Evolutionary conservation across 495 filamentous ascomycete genomes (phyloP), one percentile per base, ranked within the genome.

Genomic region (Rusavskia elegans): DNA sequence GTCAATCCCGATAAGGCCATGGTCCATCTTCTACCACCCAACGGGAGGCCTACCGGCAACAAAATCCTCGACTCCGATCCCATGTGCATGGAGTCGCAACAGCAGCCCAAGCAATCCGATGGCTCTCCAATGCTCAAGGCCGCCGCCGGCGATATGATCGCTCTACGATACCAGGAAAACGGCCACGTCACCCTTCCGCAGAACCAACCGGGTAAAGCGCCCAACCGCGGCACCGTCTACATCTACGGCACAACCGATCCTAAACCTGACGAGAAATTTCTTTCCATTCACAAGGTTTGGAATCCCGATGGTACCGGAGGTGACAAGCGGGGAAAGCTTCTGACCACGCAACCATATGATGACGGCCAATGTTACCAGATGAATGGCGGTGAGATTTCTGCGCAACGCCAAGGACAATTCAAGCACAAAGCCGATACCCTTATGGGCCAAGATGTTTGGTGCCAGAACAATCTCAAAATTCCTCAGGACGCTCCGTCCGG

Each of bases 281-380:
- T 77, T 11, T 77, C 81, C 51, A 79, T 95, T 9, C 77, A 89
- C 59, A 68, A 79, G 27, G 60, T 68, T 11, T 96, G 89, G 89
- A 92, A 75, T 29, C 56, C 67, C 2, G 80, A 85, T 36, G 89
- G 87, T 46, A 83, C 72, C 1, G 87, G 87, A 36, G 87, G 86
- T 13, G 80, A 94, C 59, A 69, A 71, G 38, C 78, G 81, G 27
- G 89, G 89, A 19, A 69, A 70, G 27, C 78, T 95, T 7, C 68
- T 95, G 19, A 79, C 82, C 0, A 79, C 73, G 3, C 77, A 85
- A 45, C 75, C 82, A 62, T 95, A 77, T 64, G 89, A 95, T 61
- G 88, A 95, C 57, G 82, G 81, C 16, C 82, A 81, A 45, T 95
- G 89, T 70, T 84, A 88, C 63, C 84, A 95, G 65, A 60, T 79